Base-by-base conservation (phyloP, 2,329 filamentous ascomycete genomes). In the Sporothrix pallida region DNA sequence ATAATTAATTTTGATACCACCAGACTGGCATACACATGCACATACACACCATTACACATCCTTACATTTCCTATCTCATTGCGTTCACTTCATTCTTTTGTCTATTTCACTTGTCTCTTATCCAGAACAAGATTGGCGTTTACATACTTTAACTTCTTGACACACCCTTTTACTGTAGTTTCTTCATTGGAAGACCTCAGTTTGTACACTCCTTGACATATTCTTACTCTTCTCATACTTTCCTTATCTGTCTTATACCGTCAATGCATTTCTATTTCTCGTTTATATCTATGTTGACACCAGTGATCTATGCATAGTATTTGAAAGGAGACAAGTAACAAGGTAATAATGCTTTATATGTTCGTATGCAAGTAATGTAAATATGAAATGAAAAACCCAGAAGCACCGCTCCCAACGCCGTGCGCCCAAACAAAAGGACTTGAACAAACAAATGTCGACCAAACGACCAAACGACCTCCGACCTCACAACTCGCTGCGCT, bases 321-420 rank as follows among this genome's bases (percentile, higher is more conserved):
- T 5, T 17, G 8, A n/a, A 23, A 46, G n/a, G 42, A 65, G 9
- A 65, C n/a, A 13, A 52, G 44, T 37, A 37, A 37, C 31, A 37
- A 37, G 4, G 31, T 37, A 31, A 37, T 8, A 1, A 26, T 48
- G n/a, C 42, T 46, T 48, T 5, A 7, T 37, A 37, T 6, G 4
- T 7, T 37, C 31, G 31, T 37, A 37, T 37, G 31, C 31, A 37
- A 37, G 31, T 37, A 37, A 37, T 37, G 31, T 37, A 37, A 37
- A 37, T 37, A 37, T 37, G 26, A 37, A 44, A 67, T 48, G 12
- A 52, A 37, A 37, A 37, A 5, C 31, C 31, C 42, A 26, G 12
- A 5, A 48, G 20, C 42, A 48, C 62, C 62, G 62, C 42, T 67
- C n/a, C 60, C 62, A 67, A 48, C 62, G 62, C 62, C 62, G 48